Conservation (phyloP, 169 alveolate species). For the Plasmodium gonderi region DNA sequence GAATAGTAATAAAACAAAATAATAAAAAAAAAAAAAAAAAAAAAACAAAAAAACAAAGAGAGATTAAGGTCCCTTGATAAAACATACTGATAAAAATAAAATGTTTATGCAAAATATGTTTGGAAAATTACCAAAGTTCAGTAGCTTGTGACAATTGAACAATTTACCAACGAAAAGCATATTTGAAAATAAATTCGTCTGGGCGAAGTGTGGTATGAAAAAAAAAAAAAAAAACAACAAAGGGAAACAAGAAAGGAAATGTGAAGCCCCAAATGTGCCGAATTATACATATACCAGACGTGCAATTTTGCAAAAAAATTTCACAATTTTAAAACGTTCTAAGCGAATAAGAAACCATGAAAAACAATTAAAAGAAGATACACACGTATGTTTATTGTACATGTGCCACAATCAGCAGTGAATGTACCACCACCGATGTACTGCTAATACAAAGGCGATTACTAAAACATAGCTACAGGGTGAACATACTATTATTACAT, state of each 20-base stretch:
- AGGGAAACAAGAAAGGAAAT: too few relatives aligned
- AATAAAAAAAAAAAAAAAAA: background rate
- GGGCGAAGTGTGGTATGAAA: background rate
- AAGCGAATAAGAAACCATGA: background rate
- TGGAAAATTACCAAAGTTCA: background rate
- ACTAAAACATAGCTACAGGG: background rate
- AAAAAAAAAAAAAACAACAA: background rate
- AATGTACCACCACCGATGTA: background rate
- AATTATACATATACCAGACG: too few relatives aligned
- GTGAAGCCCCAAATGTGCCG: background rate
- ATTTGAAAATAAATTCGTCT: background rate
- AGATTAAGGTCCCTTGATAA: background rate
- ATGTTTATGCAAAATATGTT: background rate
- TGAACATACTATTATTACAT: background rate
- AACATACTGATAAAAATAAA: background rate
- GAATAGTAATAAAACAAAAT: background rate
- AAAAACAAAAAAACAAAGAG: background rate
- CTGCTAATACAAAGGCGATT: background rate
- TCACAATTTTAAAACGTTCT: too few relatives aligned
- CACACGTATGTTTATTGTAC: background rate
- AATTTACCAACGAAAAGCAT: background rate
- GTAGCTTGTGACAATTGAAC: background rate
- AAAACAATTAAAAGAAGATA: background rate
- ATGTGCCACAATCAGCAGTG: background rate
- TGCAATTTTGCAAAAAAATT: background rate